Conservation (phyloP, 345 rosid genomes). For the Salix caprea region DNA sequence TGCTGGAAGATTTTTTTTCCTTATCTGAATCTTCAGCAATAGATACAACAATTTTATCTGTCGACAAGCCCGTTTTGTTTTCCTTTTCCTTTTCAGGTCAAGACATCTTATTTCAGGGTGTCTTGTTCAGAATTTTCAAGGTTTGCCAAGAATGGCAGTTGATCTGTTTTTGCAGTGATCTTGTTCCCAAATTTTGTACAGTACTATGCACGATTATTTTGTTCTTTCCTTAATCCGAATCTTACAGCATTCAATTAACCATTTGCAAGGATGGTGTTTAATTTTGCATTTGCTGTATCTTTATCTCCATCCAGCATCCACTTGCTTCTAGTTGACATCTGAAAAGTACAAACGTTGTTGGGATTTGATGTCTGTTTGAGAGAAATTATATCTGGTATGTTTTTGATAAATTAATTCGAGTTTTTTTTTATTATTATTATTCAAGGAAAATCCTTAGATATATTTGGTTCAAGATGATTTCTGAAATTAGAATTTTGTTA, state of each 20-base stretch:
- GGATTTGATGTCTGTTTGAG: too few relatives aligned
- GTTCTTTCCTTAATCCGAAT: neutral
- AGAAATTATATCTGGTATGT: too few relatives aligned
- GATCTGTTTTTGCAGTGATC: constrained; percentile 7
- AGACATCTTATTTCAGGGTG: constrained; percentile 9
- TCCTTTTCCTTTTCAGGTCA: neutral
- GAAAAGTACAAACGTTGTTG: neutral
- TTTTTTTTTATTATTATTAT: too few relatives aligned
- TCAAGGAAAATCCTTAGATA: too few relatives aligned
- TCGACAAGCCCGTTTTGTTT: constrained; percentile 25
- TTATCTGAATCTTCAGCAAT: constrained; percentile 8
- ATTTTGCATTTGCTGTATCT: neutral
- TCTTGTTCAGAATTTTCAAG: neutral
- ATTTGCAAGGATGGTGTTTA: neutral
- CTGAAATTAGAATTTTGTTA: too few relatives aligned
- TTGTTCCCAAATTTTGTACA: neutral
- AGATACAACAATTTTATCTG: constrained; percentile 24
- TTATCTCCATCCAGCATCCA: neutral
- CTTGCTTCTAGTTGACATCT: neutral
- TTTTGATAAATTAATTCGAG: too few relatives aligned
- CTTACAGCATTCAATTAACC: neutral
- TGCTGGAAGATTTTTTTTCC: constrained; percentile 22
- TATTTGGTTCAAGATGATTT: too few relatives aligned
- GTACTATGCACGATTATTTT: constrained; percentile 17
- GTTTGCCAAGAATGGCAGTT: constrained; percentile 1